Evolutionary conservation across 176 grass and related monocot genomes (phyloP).

Genomic region (Typha latifolia): DNA sequence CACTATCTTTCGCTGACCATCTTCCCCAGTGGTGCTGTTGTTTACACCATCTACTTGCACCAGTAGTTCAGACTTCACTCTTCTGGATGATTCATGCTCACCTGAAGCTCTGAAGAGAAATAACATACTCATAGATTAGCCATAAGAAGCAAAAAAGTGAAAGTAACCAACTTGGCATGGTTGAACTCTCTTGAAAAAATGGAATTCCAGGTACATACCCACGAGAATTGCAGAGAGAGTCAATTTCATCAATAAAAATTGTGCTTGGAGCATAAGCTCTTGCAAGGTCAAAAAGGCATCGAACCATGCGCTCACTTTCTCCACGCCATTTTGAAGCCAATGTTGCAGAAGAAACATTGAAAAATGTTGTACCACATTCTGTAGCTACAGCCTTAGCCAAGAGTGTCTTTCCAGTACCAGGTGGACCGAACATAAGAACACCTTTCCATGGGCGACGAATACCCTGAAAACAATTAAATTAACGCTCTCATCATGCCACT

Average conservation of each 20-base stretch:
- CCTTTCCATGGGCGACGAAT: slow-evolving; percentile 99
- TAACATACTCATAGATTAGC: slow-evolving; percentile 7
- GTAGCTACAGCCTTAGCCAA: slow-evolving; percentile 98
- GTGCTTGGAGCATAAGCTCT: slow-evolving; percentile 93
- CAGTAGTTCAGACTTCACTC: slow-evolving; percentile 96
- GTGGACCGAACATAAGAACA: slow-evolving; percentile 98
- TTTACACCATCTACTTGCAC: slow-evolving; percentile 99
- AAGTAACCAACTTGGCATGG: not conserved
- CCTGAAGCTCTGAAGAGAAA: slow-evolving; percentile 59
- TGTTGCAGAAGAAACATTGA: slow-evolving; percentile 98
- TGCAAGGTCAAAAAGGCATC: slow-evolving; percentile 89
- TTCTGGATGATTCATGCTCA: slow-evolving; percentile 97
- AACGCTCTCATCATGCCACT: not conserved
- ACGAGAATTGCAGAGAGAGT: slow-evolving; percentile 87
- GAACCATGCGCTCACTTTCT: slow-evolving; percentile 94
- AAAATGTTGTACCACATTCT: slow-evolving; percentile 98
- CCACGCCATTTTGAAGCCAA: slow-evolving; percentile 97
- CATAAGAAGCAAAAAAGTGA: slow-evolving; percentile 12
- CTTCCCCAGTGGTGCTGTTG: slow-evolving; percentile 69
- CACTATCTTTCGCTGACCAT: slow-evolving; percentile 87
- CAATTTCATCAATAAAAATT: slow-evolving; percentile 98
- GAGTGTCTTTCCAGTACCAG: slow-evolving; percentile 95
- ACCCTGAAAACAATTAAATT: slow-evolving; percentile 46
- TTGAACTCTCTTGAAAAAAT: too few species aligned
- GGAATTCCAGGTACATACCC: slow-evolving; percentile 39